phyloP scores from a whole-genome alignment of 2,329 filamentous ascomycete genomes.

The Zasmidium angulare region DNA sequence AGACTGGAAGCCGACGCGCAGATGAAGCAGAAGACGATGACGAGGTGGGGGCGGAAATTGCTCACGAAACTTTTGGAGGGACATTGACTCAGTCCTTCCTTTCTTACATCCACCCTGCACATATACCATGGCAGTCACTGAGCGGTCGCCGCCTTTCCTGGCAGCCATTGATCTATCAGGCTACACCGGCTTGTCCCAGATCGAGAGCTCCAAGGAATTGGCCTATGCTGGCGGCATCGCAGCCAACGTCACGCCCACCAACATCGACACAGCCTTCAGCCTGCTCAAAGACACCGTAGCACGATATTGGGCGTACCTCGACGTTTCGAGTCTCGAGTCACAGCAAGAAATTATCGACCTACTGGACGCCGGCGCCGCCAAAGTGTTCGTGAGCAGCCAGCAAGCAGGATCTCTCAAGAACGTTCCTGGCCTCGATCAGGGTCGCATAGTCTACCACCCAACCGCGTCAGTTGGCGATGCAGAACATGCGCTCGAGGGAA shows the following conservation, averaged over 20 bases:
- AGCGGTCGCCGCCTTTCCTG: slow-evolving; percentile 42
- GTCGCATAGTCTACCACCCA: slow-evolving; percentile 55
- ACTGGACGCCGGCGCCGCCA: slow-evolving; percentile 80
- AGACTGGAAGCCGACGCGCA: too few species aligned
- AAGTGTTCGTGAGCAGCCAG: slow-evolving; percentile 74
- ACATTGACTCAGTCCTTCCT: slow-evolving; percentile 9
- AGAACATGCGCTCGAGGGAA: slow-evolving; percentile 44
- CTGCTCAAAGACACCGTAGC: slow-evolving; percentile 60
- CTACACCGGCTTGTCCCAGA: slow-evolving; percentile 46
- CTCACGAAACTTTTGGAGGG: slow-evolving; percentile 4
- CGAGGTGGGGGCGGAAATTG: slow-evolving; percentile 11
- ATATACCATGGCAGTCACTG: slow-evolving; percentile 16
- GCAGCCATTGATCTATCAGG: slow-evolving; percentile 49
- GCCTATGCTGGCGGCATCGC: slow-evolving; percentile 61
- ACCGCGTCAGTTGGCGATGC: slow-evolving; percentile 47
- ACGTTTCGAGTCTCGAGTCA: slow-evolving; percentile 68
- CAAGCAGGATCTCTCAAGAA: slow-evolving; percentile 60
- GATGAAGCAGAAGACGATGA: slow-evolving; percentile 8
- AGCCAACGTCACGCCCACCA: slow-evolving; percentile 48
- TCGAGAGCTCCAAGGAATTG: slow-evolving; percentile 49
- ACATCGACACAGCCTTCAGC: slow-evolving; percentile 46
- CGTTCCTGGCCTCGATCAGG: slow-evolving; percentile 53
- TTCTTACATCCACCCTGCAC: background rate
- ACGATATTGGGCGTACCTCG: slow-evolving; percentile 66
- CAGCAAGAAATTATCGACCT: slow-evolving; percentile 74